Conservation (phyloP, 1,139 yeast genomes). For the Pichia sp. region DNA sequence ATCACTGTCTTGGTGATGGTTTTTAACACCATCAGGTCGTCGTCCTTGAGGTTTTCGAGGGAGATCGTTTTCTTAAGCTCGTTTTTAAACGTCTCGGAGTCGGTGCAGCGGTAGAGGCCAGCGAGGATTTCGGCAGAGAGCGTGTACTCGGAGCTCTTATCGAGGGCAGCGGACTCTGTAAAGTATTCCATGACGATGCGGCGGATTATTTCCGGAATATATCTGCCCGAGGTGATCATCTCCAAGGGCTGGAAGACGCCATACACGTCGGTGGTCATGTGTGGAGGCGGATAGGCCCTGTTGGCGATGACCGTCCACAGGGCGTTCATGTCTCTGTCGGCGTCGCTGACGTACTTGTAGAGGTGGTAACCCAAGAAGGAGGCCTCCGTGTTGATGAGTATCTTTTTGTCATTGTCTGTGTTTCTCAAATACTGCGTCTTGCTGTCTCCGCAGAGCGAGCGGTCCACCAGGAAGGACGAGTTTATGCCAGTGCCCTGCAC, state of each 20-base stretch:
- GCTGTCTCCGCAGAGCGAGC: neutral
- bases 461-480: constrained; percentile 25
- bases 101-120: constrained; percentile 6
- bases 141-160: neutral
- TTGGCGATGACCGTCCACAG: constrained; percentile 14
- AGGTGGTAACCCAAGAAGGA: constrained; percentile 32
- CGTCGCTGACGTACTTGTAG: constrained; percentile 1
- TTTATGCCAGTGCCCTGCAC: constrained; percentile 37
- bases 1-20: constrained; percentile 24
- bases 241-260: constrained; percentile 52
- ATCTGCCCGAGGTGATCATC: constrained; percentile 52
- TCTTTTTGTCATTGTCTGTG: constrained; percentile 16
- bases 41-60: neutral
- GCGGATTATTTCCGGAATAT: constrained; percentile 51
- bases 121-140: constrained; percentile 9
- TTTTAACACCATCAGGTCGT: constrained; percentile 19
- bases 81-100: constrained; percentile 4
- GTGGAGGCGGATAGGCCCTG: constrained; percentile 12
- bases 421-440: constrained; percentile 26
- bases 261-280: constrained; percentile 18
- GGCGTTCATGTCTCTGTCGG: constrained; percentile 11
- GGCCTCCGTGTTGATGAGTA: constrained; percentile 32
- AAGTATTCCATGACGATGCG: constrained; percentile 33
- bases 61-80: neutral
- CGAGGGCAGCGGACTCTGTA: constrained; percentile 15